Evolutionary conservation across 352 stramenopile species (phyloP).

Genomic region (Phytopythium boreale): DNA sequence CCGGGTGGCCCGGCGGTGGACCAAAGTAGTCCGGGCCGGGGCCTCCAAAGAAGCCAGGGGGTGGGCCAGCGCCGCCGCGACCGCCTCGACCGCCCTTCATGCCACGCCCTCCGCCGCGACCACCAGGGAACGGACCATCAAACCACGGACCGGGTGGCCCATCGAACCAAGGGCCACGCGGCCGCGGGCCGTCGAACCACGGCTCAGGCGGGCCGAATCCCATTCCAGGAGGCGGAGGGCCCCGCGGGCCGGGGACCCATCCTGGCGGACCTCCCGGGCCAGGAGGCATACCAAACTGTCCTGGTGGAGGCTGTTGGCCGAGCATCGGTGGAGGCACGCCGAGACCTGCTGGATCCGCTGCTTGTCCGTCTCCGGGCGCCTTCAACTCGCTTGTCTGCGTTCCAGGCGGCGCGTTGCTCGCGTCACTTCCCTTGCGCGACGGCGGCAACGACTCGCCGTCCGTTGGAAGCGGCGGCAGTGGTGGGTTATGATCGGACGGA

Average conservation of each 20-base stretch:
- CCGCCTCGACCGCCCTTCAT: slow-evolving; percentile 57
- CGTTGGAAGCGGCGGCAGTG: slow-evolving; percentile 42
- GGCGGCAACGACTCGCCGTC: slow-evolving; percentile 9
- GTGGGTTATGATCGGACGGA: slow-evolving; percentile 1
- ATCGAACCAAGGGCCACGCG: slow-evolving; percentile 75
- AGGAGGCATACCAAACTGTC: slow-evolving; percentile 27
- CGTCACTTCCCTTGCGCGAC: background rate
- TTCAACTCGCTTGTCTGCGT: too few relatives aligned
- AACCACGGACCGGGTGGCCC: slow-evolving; percentile 73
- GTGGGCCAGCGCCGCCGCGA: slow-evolving; percentile 39
- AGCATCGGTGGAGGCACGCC: slow-evolving; percentile 18
- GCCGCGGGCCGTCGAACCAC: slow-evolving; percentile 71
- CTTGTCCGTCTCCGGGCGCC: slow-evolving; percentile 3
- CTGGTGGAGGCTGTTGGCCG: slow-evolving; percentile 26
- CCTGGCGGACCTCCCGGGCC: slow-evolving; percentile 31
- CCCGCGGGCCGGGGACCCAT: background rate
- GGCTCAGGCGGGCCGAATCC: slow-evolving; percentile 54
- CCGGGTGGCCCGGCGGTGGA: slow-evolving; percentile 61
- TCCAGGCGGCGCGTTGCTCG: background rate
- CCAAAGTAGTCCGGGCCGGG: slow-evolving; percentile 75
- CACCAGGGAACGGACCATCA: slow-evolving; percentile 66
- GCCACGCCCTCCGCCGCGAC: slow-evolving; percentile 23
- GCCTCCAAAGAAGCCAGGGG: slow-evolving; percentile 66
- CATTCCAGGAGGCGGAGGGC: slow-evolving; percentile 18
- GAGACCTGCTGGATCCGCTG: background rate